These are phyloP conservation scores for Thuidium tamariscinum DNA, from an alignment of 225 moss, liverwort and hornwort genomes.

Conservation along the genomic window DNA sequence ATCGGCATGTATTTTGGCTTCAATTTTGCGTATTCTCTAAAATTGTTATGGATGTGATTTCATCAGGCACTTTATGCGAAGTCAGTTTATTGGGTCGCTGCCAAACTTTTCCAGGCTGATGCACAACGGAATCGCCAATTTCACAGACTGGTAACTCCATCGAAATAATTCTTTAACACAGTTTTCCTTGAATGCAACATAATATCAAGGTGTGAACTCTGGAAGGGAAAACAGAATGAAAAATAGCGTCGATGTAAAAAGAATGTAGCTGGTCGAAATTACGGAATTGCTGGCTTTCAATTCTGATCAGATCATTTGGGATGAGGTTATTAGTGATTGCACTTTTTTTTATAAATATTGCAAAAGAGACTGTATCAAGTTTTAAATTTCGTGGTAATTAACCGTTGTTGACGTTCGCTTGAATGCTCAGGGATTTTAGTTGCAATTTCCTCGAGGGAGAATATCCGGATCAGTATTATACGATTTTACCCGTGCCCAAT, in stretches of 20 bases:
- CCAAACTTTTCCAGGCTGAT: conserved; percentile 27
- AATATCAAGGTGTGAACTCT: background rate
- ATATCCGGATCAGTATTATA: conserved; percentile 10
- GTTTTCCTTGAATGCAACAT: background rate
- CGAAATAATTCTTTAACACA: background rate
- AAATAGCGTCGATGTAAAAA: background rate
- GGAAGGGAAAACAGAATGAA: background rate
- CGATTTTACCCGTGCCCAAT: background rate
- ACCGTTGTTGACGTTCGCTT: background rate
- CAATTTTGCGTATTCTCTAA: background rate
- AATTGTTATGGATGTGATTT: background rate
- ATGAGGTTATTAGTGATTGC: background rate
- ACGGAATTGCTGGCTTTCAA: background rate
- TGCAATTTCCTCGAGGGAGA: conserved; percentile 31
- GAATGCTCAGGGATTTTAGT: conserved; percentile 32
- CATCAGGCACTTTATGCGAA: conserved; percentile 31
- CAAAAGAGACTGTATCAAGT: no score
- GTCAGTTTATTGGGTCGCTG: conserved; percentile 22
- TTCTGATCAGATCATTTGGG: background rate
- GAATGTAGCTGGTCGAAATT: background rate
- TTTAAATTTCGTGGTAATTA: background rate
- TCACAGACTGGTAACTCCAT: conserved; percentile 11
- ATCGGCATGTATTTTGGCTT: background rate
- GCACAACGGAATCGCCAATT: conserved; percentile 38
- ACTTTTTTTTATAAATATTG: background rate